Percentiles rank a stretch among this genome's conserved stretches.
Conservation (phyloP, 2,329 filamentous ascomycete species). For the Epichloe aotearoae region DNA sequence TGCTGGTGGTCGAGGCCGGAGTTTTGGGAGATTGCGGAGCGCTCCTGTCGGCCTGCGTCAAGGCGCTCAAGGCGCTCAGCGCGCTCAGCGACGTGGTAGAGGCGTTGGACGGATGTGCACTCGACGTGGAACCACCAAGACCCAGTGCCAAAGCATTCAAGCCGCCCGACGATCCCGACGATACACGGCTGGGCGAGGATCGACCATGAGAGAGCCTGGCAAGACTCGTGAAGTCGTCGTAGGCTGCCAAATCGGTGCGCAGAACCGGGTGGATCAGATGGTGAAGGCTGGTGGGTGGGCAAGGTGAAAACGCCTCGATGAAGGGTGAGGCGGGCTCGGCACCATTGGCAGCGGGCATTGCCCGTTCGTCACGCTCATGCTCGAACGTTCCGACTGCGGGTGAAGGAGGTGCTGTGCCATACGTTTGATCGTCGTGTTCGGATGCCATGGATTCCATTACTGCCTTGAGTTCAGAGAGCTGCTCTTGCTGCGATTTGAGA, state of each 20-base stretch:
- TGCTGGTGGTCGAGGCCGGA: slow-evolving; percentile 38
- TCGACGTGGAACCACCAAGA: slow-evolving; percentile 33
- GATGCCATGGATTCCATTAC: slow-evolving; percentile 80
- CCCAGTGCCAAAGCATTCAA: slow-evolving; percentile 29
- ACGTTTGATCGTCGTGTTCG: slow-evolving; percentile 58
- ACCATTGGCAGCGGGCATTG: slow-evolving; percentile 13
- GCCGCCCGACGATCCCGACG: slow-evolving; percentile 54
- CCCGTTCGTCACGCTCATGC: slow-evolving; percentile 30
- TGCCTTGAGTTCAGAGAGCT: slow-evolving; percentile 77
- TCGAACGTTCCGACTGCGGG: slow-evolving; percentile 64
- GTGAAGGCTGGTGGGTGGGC: slow-evolving; percentile 58
- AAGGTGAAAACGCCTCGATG: slow-evolving; percentile 35
- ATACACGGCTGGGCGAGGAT: slow-evolving; percentile 45
- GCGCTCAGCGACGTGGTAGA: slow-evolving; percentile 46
- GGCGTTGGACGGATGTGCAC: slow-evolving; percentile 39
- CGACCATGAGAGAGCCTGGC: slow-evolving; percentile 52
- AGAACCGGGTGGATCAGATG: slow-evolving; percentile 75
- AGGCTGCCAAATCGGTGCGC: slow-evolving; percentile 67
- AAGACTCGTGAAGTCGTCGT: slow-evolving; percentile 73
- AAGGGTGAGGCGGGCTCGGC: slow-evolving; percentile 21
- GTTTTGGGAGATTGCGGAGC: slow-evolving; percentile 47
- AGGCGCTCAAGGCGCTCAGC: slow-evolving; percentile 27
- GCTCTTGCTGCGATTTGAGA: slow-evolving; percentile 82
- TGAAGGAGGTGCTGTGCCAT: slow-evolving; percentile 68
- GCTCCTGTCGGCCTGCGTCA: slow-evolving; percentile 33